Evolutionary conservation across 306 rosid species (phyloP).

Genomic region (Lathyrus sativus): DNA sequence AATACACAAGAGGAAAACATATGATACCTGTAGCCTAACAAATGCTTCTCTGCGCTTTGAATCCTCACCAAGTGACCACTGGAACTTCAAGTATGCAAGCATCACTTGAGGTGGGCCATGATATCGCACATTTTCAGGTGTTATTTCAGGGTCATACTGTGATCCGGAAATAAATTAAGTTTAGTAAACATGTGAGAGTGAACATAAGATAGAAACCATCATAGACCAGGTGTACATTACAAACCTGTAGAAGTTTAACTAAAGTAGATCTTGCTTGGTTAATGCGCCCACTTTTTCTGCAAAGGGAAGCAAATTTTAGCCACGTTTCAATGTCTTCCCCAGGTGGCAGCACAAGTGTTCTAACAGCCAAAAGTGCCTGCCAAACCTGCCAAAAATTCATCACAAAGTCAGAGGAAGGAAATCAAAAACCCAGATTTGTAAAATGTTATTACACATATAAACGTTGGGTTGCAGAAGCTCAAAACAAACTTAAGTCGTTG

Average conservation of each 20-base stretch:
- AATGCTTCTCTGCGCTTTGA: constrained; percentile 94
- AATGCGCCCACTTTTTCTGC: constrained; percentile 78
- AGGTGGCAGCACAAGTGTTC: constrained; percentile 96
- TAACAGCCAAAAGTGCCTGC: constrained; percentile 76
- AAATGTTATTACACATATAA: constrained; percentile 8
- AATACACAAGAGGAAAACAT: constrained; percentile 15
- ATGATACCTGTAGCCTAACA: constrained; percentile 80
- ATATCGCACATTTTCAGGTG: constrained; percentile 70
- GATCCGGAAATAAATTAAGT: constrained; percentile 26
- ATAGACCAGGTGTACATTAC: constrained; percentile 34
- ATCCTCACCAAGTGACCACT: constrained; percentile 97
- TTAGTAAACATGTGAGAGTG: constrained; percentile 27
- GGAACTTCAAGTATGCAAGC: constrained; percentile 91
- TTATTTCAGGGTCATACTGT: constrained; percentile 91
- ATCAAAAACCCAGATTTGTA: constrained; percentile 25
- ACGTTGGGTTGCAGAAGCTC: constrained; percentile 26
- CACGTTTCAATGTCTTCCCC: constrained; percentile 88
- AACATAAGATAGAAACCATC: constrained; percentile 33
- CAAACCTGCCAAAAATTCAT: constrained; percentile 69
- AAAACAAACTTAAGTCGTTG: background rate
- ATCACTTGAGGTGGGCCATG: constrained; percentile 93
- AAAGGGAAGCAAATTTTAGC: constrained; percentile 92
- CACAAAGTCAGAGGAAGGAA: constrained; percentile 33
- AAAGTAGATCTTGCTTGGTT: constrained; percentile 93
- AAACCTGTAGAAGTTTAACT: constrained; percentile 90